A percentile compares a stretch with the other conserved stretches of the same genome.
Conservation (phyloP, 2,329 filamentous ascomycete species). For the Ceratocystis albifundus region DNA sequence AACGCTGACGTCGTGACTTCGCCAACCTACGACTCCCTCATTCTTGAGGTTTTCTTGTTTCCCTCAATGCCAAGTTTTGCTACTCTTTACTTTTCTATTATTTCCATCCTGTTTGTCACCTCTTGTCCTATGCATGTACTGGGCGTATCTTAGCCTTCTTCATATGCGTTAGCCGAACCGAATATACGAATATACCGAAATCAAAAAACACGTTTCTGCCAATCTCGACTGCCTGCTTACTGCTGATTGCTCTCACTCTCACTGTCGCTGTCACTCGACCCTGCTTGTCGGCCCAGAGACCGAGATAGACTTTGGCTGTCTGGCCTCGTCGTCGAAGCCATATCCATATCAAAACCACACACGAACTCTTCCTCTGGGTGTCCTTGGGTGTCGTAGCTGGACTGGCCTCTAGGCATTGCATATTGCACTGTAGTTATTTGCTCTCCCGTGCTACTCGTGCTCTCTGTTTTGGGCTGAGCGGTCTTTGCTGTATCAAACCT, state of each 20-base stretch:
- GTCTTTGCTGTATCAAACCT: background rate
- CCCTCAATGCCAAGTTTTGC: background rate
- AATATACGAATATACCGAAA: constrained; percentile 7
- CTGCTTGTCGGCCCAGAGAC: constrained; percentile 1
- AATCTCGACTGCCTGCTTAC: constrained; percentile 2
- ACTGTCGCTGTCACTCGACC: constrained; percentile 1
- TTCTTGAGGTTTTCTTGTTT: constrained; percentile 1
- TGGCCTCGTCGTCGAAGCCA: background rate
- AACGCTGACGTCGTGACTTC: constrained; percentile 20
- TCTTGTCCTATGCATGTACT: background rate
- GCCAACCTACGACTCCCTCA: background rate
- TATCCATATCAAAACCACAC: background rate
- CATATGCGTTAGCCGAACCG: constrained; percentile 4
- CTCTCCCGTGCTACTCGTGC: background rate
- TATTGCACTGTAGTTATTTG: background rate
- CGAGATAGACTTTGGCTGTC: background rate
- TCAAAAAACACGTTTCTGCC: constrained; percentile 6
- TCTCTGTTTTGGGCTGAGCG: constrained; percentile 3
- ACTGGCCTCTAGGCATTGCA: background rate
- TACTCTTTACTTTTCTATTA: background rate
- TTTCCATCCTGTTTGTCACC: constrained; percentile 1
- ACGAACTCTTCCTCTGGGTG: too few relatives aligned
- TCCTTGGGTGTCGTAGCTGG: background rate
- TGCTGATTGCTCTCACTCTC: too few relatives aligned
- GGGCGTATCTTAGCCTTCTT: background rate